phyloP scores from a whole-genome alignment of 2,329 filamentous ascomycete species.

The Phialophora chinensis region DNA sequence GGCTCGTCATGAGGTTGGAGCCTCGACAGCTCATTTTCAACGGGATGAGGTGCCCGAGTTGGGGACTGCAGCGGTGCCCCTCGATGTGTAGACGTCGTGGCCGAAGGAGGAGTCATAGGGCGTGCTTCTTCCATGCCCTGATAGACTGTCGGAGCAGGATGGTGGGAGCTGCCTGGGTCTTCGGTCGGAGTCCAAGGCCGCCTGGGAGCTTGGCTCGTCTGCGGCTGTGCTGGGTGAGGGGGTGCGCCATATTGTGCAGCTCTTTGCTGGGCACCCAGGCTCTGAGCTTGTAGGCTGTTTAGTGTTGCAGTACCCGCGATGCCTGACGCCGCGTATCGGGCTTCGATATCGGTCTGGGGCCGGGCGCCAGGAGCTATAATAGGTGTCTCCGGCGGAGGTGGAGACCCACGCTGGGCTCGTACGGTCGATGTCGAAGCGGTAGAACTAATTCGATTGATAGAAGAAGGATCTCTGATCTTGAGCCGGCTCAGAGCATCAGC shows the following conservation, averaged over 20 bases:
- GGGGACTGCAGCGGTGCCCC: constrained; percentile 41
- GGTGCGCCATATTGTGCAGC: constrained; percentile 73
- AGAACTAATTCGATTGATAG: constrained; percentile 71
- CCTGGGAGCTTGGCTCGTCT: constrained; percentile 48
- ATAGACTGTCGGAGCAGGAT: constrained; percentile 89
- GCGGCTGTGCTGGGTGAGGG: constrained; percentile 48
- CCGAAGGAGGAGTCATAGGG: constrained; percentile 48
- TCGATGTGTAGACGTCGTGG: constrained; percentile 51
- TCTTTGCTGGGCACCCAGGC: constrained; percentile 76
- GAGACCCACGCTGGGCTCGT: constrained; percentile 86
- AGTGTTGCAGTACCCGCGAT: constrained; percentile 86
- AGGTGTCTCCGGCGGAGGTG: constrained; percentile 92
- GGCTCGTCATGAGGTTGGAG: constrained; percentile 71
- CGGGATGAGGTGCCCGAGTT: constrained; percentile 65
- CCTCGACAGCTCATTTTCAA: constrained; percentile 85
- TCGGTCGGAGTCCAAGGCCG: constrained; percentile 97
- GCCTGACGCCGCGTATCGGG: constrained; percentile 86
- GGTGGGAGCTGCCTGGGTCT: constrained; percentile 79
- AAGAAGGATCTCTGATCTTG: constrained; percentile 58
- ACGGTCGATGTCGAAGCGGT: constrained; percentile 94
- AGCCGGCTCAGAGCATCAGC: constrained; percentile 46
- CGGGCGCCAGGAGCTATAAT: constrained; percentile 69
- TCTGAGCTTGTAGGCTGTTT: constrained; percentile 79
- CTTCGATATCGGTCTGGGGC: constrained; percentile 84
- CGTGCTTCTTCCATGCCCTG: constrained; percentile 79